A percentile compares a stretch with the other conserved stretches of the same genome.
Conservation (phyloP, 2,329 filamentous ascomycete genomes). For the Graphiopsis chlorocephala region DNA sequence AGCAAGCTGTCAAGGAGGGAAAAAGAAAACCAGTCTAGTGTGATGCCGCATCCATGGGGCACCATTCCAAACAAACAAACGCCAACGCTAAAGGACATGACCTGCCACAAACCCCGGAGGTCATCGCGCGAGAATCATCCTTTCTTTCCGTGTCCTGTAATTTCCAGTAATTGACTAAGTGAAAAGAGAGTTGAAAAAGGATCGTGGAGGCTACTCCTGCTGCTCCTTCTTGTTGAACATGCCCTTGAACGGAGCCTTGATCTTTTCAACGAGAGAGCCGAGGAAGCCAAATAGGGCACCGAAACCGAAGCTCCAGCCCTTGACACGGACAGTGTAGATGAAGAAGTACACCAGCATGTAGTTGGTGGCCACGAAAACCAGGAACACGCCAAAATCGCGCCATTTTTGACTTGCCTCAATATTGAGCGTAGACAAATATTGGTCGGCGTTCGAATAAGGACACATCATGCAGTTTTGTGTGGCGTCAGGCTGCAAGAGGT, state of each 20-base stretch:
- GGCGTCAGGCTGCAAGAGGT: conserved; percentile 61
- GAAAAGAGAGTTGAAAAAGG: not conserved
- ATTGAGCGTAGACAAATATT: conserved; percentile 63
- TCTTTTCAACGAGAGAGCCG: conserved; percentile 40
- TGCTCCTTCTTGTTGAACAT: conserved; percentile 21
- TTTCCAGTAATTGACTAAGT: not conserved
- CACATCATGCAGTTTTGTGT: conserved; percentile 67
- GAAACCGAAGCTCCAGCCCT: conserved; percentile 69
- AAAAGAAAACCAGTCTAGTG: not conserved
- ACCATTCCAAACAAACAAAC: not conserved
- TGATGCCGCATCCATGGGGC: not conserved
- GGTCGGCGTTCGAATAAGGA: conserved; percentile 60
- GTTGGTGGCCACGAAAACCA: conserved; percentile 68
- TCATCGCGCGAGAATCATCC: conserved; percentile 8
- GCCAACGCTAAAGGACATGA: conserved; percentile 10
- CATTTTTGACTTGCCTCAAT: conserved; percentile 62
- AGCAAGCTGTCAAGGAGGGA: not conserved
- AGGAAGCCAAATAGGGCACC: conserved; percentile 53
- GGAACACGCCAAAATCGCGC: conserved; percentile 69
- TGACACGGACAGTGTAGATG: conserved; percentile 69
- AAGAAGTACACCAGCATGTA: conserved; percentile 65
- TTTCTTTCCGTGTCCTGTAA: conserved; percentile 3
- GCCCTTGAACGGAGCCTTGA: conserved; percentile 36
- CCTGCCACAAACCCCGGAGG: not conserved
- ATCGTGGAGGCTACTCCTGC: not conserved